A percentile compares a stretch with the other conserved stretches of the same genome.
Evolutionary conservation across 1,284 basidiomycete genomes (phyloP).

Genomic region (Ustilago vetiveriae): DNA sequence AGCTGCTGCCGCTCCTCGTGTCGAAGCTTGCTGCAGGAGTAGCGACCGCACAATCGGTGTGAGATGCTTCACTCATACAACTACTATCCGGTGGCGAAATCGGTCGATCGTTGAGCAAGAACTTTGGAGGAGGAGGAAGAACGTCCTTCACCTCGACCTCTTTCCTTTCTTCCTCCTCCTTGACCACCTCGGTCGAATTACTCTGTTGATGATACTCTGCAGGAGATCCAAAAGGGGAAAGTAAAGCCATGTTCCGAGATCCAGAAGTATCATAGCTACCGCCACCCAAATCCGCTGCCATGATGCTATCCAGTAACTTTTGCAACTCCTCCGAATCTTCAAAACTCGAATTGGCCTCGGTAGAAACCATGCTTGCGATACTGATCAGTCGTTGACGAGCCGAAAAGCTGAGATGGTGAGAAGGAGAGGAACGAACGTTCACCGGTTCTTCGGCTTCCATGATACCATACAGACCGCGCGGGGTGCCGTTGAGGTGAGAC

Average conservation of each 20-base stretch:
- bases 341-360: slow-evolving; percentile 45
- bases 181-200: too few species aligned
- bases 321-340: slow-evolving; percentile 47
- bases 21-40: neutral
- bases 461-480: slow-evolving; percentile 22
- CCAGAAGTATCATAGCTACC: slow-evolving; percentile 12
- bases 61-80: slow-evolving; percentile 19
- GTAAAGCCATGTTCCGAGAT: slow-evolving; percentile 22
- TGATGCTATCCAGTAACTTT: slow-evolving; percentile 41
- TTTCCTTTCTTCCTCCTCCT: slow-evolving; percentile 4
- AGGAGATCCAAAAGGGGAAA: slow-evolving; percentile 38
- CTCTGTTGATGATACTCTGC: slow-evolving; percentile 8
- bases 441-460: slow-evolving; percentile 16
- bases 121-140: slow-evolving; percentile 30
- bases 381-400: slow-evolving; percentile 15
- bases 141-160: neutral
- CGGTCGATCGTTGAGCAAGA: slow-evolving; percentile 44
- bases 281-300: slow-evolving; percentile 29
- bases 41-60: neutral
- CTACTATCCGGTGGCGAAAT: slow-evolving; percentile 37
- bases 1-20: neutral
- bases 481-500: slow-evolving; percentile 1
- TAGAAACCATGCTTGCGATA: slow-evolving; percentile 28
- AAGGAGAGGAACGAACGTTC: neutral
- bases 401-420: neutral